phyloP scores from a whole-genome alignment of 768 basidiomycete genomes.

The Suillus subalutaceus region DNA sequence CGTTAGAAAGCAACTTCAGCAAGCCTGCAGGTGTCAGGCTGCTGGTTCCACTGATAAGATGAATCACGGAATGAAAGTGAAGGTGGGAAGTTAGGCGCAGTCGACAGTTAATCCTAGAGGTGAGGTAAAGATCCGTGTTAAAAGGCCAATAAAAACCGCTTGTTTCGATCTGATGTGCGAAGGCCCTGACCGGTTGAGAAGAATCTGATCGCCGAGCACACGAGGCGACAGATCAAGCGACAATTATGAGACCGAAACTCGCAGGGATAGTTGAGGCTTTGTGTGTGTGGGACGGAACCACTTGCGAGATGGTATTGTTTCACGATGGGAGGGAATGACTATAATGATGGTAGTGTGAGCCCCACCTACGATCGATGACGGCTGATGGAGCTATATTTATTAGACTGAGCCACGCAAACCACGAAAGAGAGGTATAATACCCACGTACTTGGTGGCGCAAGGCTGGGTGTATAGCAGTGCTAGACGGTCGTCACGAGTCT shows the following conservation, averaged over 20 bases:
- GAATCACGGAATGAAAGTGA: background rate
- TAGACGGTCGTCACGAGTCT: background rate
- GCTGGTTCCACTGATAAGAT: background rate
- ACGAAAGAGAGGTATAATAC: background rate
- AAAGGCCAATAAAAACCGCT: background rate
- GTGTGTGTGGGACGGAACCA: background rate
- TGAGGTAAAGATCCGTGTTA: conserved; percentile 3
- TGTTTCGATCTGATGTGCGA: background rate
- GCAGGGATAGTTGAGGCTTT: background rate
- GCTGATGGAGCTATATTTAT: background rate
- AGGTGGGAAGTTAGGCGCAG: background rate
- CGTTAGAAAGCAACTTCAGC: conserved; percentile 5
- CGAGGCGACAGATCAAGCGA: conserved; percentile 4
- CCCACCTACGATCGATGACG: background rate
- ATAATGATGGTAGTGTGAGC: conserved; percentile 6
- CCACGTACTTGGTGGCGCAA: background rate
- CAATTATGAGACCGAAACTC: background rate
- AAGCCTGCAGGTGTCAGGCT: conserved; percentile 3
- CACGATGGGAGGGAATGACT: conserved; percentile 2
- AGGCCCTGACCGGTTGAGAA: background rate
- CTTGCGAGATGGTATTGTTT: background rate
- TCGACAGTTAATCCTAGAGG: background rate
- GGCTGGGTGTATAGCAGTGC: conserved; percentile 1
- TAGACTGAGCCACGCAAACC: background rate
- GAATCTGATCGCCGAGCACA: background rate